These are phyloP conservation scores for Xylaria cubensis DNA, from an alignment of 495 filamentous ascomycete species.

Conservation along the genomic window DNA sequence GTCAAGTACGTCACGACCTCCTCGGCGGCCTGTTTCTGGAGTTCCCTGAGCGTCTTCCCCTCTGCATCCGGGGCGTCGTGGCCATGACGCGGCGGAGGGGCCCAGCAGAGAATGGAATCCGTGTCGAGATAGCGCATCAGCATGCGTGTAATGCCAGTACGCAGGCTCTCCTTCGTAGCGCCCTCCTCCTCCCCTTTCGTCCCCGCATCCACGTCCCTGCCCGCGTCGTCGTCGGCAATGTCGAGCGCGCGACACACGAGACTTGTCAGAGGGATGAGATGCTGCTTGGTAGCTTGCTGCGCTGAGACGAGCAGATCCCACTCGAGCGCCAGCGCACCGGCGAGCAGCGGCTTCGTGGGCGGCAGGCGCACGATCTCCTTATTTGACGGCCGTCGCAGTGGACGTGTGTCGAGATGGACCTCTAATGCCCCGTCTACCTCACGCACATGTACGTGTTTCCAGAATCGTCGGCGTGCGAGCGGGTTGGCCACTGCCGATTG, in stretches of 20 bases:
- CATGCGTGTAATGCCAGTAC: conserved; percentile 66
- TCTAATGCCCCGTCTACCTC: conserved; percentile 65
- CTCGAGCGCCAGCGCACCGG: conserved; percentile 85
- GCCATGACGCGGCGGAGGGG: conserved; percentile 57
- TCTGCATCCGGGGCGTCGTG: conserved; percentile 41
- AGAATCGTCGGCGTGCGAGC: conserved; percentile 67
- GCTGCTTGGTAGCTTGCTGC: conserved; percentile 76
- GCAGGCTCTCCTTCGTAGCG: conserved; percentile 35
- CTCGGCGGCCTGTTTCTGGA: conserved; percentile 70
- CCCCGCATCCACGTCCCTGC: not conserved
- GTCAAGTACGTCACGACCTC: conserved; percentile 74
- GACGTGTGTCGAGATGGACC: conserved; percentile 79
- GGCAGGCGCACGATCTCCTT: conserved; percentile 75
- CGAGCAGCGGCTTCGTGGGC: conserved; percentile 76
- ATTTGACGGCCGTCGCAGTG: conserved; percentile 74
- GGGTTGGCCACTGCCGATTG: not conserved
- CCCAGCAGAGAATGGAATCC: conserved; percentile 94
- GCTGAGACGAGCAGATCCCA: conserved; percentile 86
- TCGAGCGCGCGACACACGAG: conserved; percentile 80
- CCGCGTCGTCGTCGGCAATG: conserved; percentile 68
- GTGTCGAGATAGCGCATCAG: conserved; percentile 88
- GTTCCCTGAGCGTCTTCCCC: conserved; percentile 66
- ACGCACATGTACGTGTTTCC: conserved; percentile 78
- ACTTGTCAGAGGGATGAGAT: conserved; percentile 90
- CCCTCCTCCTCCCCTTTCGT: conserved; percentile 31